Percentiles rank a stretch among this genome's conserved stretches.
These are phyloP conservation scores for Kondoa subrosea DNA, from an alignment of 768 basidiomycete genomes.

Conservation along the genomic window DNA sequence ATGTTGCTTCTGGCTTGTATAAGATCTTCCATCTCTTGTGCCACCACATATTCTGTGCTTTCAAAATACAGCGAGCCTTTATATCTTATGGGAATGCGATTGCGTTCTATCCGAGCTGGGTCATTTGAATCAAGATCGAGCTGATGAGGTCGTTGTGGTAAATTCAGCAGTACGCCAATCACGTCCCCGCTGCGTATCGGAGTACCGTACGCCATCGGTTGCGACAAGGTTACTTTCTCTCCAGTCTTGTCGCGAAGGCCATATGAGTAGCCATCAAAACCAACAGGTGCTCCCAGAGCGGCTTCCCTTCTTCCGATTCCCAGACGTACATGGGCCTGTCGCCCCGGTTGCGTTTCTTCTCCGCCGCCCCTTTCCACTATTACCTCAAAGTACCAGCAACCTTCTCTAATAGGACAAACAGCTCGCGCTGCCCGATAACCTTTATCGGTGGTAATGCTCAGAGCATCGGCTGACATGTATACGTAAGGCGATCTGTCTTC, in stretches of 20 bases:
- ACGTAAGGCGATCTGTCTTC: conserved; percentile 74
- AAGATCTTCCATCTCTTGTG: conserved; percentile 80
- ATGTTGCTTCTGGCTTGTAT: conserved; percentile 45
- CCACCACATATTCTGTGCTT: conserved; percentile 66
- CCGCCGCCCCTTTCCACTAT: conserved; percentile 59
- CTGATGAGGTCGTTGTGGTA: conserved; percentile 43
- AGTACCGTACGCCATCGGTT: conserved; percentile 58
- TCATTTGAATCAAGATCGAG: conserved; percentile 44
- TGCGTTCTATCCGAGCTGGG: conserved; percentile 65
- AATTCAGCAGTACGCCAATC: conserved; percentile 78
- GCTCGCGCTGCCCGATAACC: conserved; percentile 81
- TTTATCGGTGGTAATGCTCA: conserved; percentile 58
- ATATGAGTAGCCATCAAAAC: conserved; percentile 85
- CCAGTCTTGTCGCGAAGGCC: conserved; percentile 80
- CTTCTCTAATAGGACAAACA: conserved; percentile 75
- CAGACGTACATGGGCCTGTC: conserved; percentile 59
- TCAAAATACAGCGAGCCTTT: conserved; percentile 98
- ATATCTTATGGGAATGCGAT: conserved; percentile 82
- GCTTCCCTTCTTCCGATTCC: conserved; percentile 89
- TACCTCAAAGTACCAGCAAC: conserved; percentile 88
- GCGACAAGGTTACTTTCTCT: conserved; percentile 71
- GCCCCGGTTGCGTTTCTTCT: conserved; percentile 37
- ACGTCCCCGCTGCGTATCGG: conserved; percentile 67
- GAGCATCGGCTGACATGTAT: conserved; percentile 59
- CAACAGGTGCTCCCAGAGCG: conserved; percentile 79